Evolutionary conservation across 78 protist species (phyloP).

Genomic region (Polysphondylium violaceum): DNA sequence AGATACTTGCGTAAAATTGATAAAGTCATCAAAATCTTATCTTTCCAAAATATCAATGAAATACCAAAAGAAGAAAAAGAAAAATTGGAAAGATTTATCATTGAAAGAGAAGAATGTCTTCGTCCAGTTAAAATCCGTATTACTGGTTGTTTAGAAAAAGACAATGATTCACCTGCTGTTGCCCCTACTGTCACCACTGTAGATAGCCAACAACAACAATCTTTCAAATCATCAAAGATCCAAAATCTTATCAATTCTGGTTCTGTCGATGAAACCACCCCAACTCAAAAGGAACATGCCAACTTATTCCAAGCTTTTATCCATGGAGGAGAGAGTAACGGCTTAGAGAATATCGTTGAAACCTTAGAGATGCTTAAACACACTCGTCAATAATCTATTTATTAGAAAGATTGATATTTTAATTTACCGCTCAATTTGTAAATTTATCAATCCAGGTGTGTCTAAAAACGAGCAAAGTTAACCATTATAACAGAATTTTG

Average conservation of each 20-base stretch:
- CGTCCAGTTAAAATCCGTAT: constrained; percentile 86
- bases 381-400: constrained; percentile 38
- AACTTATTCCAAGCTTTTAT: not conserved
- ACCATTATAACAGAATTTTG: no score
- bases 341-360: constrained; percentile 63
- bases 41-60: constrained; percentile 68
- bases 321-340: constrained; percentile 41
- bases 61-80: constrained; percentile 77
- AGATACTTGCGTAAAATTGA: constrained; percentile 76
- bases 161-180: not conserved
- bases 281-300: constrained; percentile 6
- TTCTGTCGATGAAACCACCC: not conserved
- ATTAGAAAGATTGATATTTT: constrained; percentile 4
- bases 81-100: constrained; percentile 61
- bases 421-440: no score
- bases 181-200: not conserved
- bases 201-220: not conserved
- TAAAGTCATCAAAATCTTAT: constrained; percentile 79
- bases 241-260: constrained; percentile 36
- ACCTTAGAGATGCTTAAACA: constrained; percentile 74
- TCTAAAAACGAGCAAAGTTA: no score
- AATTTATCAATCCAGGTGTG: no score
- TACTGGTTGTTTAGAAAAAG: constrained; percentile 78
- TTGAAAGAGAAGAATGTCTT: constrained; percentile 81
- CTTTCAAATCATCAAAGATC: constrained; percentile 41